Evolutionary conservation across 768 basidiomycete species (phyloP).

Genomic region (Phanerodontia chrysosporium): DNA sequence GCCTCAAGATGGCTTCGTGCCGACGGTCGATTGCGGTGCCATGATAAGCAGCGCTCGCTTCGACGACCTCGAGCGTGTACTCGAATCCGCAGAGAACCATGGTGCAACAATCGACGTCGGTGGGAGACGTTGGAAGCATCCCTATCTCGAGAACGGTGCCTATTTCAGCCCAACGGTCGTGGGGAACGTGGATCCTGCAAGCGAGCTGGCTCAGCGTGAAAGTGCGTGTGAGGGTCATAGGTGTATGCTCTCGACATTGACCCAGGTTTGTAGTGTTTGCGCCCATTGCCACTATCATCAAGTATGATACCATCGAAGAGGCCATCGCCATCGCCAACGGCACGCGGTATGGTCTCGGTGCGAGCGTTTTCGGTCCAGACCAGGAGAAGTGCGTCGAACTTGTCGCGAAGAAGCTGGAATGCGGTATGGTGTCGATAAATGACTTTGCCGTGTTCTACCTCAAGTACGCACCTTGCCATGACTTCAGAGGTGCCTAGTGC

Average conservation of each 20-base stretch:
- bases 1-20: constrained; percentile 62
- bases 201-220: constrained; percentile 79
- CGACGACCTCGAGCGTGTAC: constrained; percentile 59
- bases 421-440: constrained; percentile 97
- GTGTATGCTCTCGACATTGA: too few species aligned
- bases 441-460: constrained; percentile 89
- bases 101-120: constrained; percentile 65
- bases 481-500: neutral
- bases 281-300: constrained; percentile 83
- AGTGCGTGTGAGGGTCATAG: too few species aligned
- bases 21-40: constrained; percentile 78
- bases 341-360: constrained; percentile 87
- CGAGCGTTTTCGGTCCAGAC: constrained; percentile 90
- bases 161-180: constrained; percentile 90
- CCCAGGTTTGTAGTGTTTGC: constrained; percentile 67
- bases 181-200: constrained; percentile 64
- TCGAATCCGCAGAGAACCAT: constrained; percentile 59
- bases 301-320: constrained; percentile 79
- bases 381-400: constrained; percentile 64
- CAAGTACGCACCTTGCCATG: constrained; percentile 46
- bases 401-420: constrained; percentile 79
- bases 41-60: constrained; percentile 82
- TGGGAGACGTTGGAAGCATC: constrained; percentile 62
- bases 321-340: constrained; percentile 86
- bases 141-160: constrained; percentile 63